Evolutionary conservation across 768 basidiomycete genomes (phyloP), one percentile per base, ranked within the genome.

Genomic region (Gyrodon lividus): DNA sequence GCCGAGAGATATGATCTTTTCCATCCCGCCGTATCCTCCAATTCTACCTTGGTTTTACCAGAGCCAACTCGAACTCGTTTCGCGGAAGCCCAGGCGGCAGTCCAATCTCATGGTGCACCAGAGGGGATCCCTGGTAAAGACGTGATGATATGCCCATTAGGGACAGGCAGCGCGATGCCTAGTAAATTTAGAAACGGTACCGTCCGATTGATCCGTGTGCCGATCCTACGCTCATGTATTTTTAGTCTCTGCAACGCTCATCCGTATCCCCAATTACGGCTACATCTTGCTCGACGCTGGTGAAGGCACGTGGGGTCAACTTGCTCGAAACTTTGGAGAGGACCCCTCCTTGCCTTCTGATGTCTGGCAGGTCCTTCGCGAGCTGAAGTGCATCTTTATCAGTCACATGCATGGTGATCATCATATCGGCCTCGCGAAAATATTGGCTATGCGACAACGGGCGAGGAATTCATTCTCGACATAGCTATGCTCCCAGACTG

Each of bases 321-420:
- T 98, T 4, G 76, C 77, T 3, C 78, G 96, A 4, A 79, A 84
- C 43, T 95, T 86, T 62, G 93, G 93, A 2, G 62, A 72, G 16
- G 74, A 78, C 31, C 61, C 59, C 4, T 54, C 60, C 1, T 60
- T 61, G 4, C 51, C 67, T 1, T 56, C 62, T 9, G 75, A 74
- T 48, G 81, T 80, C 3, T 81, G 81, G 76, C 64, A 81, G 12
- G 74, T 86, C 13, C 72, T 94, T 46, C 73, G 83, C n/a, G 74
- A 87, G 44, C 67, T 94, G 12, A 86, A 81, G 60, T 84, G 89
- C 63, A 78, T 98, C 33, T 97, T 86, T 66, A 75, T 96, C 53
- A 92, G 89, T 54, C 96, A 98, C 65, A 79, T 88, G 58, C 96
- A 97, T 62, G 95, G 80, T 0, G 96, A 98, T 63, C 96, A 98